Conservation (phyloP, 768 basidiomycete genomes). For the Chiua virens region DNA sequence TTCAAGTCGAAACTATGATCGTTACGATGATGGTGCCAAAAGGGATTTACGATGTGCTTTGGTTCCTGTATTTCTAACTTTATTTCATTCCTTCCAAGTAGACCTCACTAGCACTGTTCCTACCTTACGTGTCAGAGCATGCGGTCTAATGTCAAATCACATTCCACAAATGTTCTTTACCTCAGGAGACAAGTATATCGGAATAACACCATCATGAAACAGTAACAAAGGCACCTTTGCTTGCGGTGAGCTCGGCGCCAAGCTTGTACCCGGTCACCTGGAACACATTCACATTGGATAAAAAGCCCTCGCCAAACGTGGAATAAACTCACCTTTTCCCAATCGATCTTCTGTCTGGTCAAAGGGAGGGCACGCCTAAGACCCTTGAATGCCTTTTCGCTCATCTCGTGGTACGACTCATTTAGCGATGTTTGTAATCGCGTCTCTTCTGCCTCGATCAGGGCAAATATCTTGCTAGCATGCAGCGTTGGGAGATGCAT, state of each 20-base stretch:
- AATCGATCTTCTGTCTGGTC: conserved; percentile 92
- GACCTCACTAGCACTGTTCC: neutral
- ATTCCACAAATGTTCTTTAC: conserved; percentile 9
- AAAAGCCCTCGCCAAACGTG: neutral
- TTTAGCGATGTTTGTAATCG: conserved; percentile 78
- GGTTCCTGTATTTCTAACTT: conserved; percentile 4
- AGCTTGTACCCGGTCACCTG: conserved; percentile 66
- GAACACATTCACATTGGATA: neutral
- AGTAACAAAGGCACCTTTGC: conserved; percentile 51
- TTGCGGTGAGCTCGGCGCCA: conserved; percentile 71
- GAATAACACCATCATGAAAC: conserved; percentile 19
- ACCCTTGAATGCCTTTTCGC: conserved; percentile 91
- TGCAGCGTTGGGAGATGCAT: conserved; percentile 49
- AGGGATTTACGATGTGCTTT: neutral
- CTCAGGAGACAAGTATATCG: neutral
- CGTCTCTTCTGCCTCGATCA: conserved; percentile 78
- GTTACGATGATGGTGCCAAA: neutral
- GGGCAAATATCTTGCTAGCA: conserved; percentile 75
- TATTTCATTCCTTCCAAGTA: neutral
- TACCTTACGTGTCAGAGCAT: neutral
- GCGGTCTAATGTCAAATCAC: neutral
- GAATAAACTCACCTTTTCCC: conserved; percentile 72
- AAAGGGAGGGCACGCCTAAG: conserved; percentile 88
- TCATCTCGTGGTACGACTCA: conserved; percentile 84
- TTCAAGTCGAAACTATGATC: conserved; percentile 55